A percentile compares a stretch with the other conserved stretches of the same genome.
Conservation (phyloP, 768 basidiomycete species). For the Guyanaporus albipodus region DNA sequence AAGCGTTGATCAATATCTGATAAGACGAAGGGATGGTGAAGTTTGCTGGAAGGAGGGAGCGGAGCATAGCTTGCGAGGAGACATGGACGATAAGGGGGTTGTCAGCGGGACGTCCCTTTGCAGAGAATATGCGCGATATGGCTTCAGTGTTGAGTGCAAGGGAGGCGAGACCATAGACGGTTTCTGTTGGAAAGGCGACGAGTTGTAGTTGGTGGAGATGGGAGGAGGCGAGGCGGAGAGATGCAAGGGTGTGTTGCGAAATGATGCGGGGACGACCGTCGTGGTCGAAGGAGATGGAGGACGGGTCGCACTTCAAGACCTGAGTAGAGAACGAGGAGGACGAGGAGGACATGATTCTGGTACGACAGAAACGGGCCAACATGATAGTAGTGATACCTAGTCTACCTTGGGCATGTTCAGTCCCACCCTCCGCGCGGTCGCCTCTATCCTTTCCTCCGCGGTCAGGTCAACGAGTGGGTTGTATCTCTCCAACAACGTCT, state of each 20-base stretch:
- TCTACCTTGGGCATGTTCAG: slow-evolving; percentile 65
- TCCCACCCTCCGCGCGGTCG: slow-evolving; percentile 84
- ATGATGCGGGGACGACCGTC: slow-evolving; percentile 49
- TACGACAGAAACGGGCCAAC: slow-evolving; percentile 8
- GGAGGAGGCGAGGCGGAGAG: slow-evolving; percentile 53
- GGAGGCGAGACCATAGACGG: slow-evolving; percentile 97
- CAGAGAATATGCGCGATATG: slow-evolving; percentile 70
- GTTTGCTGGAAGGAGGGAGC: slow-evolving; percentile 60
- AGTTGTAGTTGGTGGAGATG: slow-evolving; percentile 45
- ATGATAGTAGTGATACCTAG: slow-evolving; percentile 1
- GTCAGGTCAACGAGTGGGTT: slow-evolving; percentile 82
- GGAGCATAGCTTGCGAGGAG: slow-evolving; percentile 80
- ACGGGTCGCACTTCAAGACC: slow-evolving; percentile 60
- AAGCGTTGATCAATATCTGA: slow-evolving; percentile 66
- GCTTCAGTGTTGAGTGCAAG: slow-evolving; percentile 66
- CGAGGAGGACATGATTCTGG: slow-evolving; percentile 1
- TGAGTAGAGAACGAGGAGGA: slow-evolving; percentile 23
- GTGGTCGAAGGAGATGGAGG: slow-evolving; percentile 53
- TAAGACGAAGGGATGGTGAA: slow-evolving; percentile 67
- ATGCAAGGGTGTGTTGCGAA: slow-evolving; percentile 46
- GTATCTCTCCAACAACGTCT: slow-evolving; percentile 83
- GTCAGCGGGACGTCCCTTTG: slow-evolving; percentile 90
- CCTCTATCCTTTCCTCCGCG: slow-evolving; percentile 72
- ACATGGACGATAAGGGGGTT: slow-evolving; percentile 98
- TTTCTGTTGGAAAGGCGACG: slow-evolving; percentile 95